Base-by-base conservation (phyloP, 2,329 filamentous ascomycete genomes). In the Beauveria medogensis region DNA sequence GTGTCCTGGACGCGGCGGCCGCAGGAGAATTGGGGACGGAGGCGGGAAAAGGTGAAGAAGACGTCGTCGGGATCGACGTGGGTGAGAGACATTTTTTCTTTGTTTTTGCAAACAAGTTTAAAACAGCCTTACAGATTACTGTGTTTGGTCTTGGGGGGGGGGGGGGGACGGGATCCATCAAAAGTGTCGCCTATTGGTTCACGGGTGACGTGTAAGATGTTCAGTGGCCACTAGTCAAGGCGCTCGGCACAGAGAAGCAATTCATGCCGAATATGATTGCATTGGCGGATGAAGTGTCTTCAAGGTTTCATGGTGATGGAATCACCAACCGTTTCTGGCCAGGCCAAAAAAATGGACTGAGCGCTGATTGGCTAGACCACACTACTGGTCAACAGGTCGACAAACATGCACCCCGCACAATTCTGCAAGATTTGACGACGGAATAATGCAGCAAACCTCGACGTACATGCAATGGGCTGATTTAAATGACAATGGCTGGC, bases 1-100 rank as follows among this genome's bases (percentile, higher is more conserved):
- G 60, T 62, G 44, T 62, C 55, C 20, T 59, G 47, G 41, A 62
- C 55, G 37, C 60, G 60, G 20, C 60, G 60, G 55, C 60, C 60
- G 55, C 60, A 62, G 43, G 60, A 62, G 44, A 62, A 62, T 14
- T 55, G 48, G 46, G 60, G 60, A 5, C 60, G 50, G 43, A 62
- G 60, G 30, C 60, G 60, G 55, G 60, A 62, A 20, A 62, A 62
- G 28, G 60, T 62, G 37, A 62, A 62, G 55, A 54, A 62, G 34
- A 62, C 51, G 22, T 62, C 55, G 37, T 48, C 30, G 22, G 60
- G 60, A 40, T 62, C 34, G 34, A 62, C 50, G 34, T 59, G 26
- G 46, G 55, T 59, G 51, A 62, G 60, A 20, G 60, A 59, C 60
- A 62, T 62, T 20, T 26, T 53, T 20, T 20, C 40, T 10, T 37